phyloP scores from a whole-genome alignment of 768 basidiomycete genomes.

The Suillus fuscotomentosus region DNA sequence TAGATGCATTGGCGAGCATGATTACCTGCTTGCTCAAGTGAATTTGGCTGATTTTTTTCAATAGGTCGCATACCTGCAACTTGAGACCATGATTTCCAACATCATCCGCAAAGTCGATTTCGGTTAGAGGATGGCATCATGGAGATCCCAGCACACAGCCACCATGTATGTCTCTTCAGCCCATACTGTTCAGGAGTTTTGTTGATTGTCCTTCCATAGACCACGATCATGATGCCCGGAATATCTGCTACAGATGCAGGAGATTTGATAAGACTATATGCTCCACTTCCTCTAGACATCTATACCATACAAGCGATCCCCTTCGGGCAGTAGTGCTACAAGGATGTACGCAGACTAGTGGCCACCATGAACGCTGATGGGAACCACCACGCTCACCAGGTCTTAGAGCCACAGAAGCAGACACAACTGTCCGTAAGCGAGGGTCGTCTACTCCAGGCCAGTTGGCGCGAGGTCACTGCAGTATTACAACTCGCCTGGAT shows the following conservation, averaged over 20 bases:
- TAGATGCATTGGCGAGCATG: slow-evolving; percentile 88
- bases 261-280: slow-evolving; percentile 40
- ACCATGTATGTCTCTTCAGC: slow-evolving; percentile 61
- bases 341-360: too few relatives aligned
- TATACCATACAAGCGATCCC: background rate
- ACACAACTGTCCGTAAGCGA: too few relatives aligned
- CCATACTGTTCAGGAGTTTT: background rate
- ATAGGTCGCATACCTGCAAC: slow-evolving; percentile 92
- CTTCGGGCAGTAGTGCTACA: too few relatives aligned
- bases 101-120: slow-evolving; percentile 77
- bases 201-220: slow-evolving; percentile 44
- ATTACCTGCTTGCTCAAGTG: background rate
- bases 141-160: slow-evolving; percentile 80
- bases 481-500: too few relatives aligned
- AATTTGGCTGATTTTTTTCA: background rate
- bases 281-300: background rate
- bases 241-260: slow-evolving; percentile 66
- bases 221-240: slow-evolving; percentile 91
- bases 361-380: too few relatives aligned
- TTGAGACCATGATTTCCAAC: slow-evolving; percentile 79
- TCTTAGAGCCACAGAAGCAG: too few relatives aligned
- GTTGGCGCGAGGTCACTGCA: too few relatives aligned
- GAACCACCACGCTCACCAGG: too few relatives aligned
- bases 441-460: too few relatives aligned
- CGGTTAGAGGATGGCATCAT: slow-evolving; percentile 49